A percentile compares a stretch with the other conserved stretches of the same genome.
phyloP scores from a whole-genome alignment of 2,329 filamentous ascomycete species.

The Clarireedia sp. region DNA sequence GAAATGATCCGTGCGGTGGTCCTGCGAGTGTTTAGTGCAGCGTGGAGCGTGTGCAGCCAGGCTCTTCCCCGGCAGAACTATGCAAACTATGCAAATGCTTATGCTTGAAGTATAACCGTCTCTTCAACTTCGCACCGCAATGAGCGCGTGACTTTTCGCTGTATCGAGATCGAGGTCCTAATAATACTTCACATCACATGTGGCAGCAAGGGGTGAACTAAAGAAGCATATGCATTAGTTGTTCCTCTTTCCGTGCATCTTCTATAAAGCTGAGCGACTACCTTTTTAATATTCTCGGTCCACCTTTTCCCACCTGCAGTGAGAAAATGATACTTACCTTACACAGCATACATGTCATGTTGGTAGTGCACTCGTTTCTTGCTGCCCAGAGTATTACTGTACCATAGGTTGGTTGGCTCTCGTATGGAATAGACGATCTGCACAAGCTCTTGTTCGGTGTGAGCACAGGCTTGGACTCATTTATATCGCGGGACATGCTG shows the following conservation, averaged over 20 bases:
- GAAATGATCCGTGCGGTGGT: not conserved
- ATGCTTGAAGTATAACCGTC: too few relatives aligned
- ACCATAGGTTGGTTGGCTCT: not conserved
- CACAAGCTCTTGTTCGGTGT: not conserved
- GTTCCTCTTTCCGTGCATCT: not conserved
- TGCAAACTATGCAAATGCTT: too few relatives aligned
- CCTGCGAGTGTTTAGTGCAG: too few relatives aligned
- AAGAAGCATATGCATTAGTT: too few relatives aligned
- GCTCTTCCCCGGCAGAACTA: too few relatives aligned
- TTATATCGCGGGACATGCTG: not conserved
- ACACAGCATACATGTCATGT: constrained; percentile 8
- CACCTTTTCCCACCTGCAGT: constrained; percentile 2
- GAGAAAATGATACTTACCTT: constrained; percentile 8
- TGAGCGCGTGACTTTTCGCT: too few relatives aligned
- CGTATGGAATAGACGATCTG: not conserved
- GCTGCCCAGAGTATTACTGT: not conserved
- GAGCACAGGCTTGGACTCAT: not conserved
- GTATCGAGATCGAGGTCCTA: too few relatives aligned
- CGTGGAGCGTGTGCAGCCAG: too few relatives aligned
- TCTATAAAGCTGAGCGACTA: not conserved
- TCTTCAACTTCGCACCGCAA: too few relatives aligned
- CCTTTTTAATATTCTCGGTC: not conserved
- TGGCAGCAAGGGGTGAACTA: too few relatives aligned
- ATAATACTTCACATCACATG: too few relatives aligned
- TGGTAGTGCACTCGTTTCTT: not conserved